Evolutionary conservation across 768 basidiomycete genomes (phyloP), one percentile per base, ranked within the genome.

Genomic region (Chlorophyllum brunneum): DNA sequence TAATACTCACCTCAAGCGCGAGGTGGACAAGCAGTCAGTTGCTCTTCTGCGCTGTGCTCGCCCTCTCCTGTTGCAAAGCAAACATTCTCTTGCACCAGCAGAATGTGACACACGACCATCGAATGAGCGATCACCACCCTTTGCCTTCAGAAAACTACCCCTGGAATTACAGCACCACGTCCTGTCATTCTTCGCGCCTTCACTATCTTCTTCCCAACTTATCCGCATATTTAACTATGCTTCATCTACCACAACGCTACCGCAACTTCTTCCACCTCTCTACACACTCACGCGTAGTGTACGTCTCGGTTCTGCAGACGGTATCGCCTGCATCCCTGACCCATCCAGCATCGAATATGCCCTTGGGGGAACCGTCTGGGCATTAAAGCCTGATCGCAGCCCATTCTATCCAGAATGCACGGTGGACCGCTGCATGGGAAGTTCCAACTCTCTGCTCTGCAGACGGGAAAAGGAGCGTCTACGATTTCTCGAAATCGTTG

Each of bases 81-180:
- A 43, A 46, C 11, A 36, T 26, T 23, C 33, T 30, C 29, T 16
- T 18, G 41, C 4, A 37, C 10, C 30, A 23, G 2, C 20, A 38
- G 31, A 37, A n/a, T 4, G 16, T 6, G 31, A 24, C 13, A 26
- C n/a, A 20, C 38, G n/a, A 29, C 2, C 29, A 7, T 8, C 16
- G 16, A 3, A 16, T 29, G 18, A 30, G 5, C n/a, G 18, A 15
- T 18, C 13, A 30, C 27, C 15, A 15, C 8, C 15, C 1, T 71
- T 70, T 54, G 63, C 69, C 5, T 76, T 80, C 59, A 53, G 41
- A 27, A 45, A 61, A 23, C 65, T 87, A 10, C 86, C 86, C 2
- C 64, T 63, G 7, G 85, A 87, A 62, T 66, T 87, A 5, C 76
- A 79, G 50, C 73, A 80, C 9, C 61, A 81, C 61, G 77, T 83